phyloP scores from a whole-genome alignment of 2,329 filamentous ascomycete genomes.

The Fusarium sp. region DNA sequence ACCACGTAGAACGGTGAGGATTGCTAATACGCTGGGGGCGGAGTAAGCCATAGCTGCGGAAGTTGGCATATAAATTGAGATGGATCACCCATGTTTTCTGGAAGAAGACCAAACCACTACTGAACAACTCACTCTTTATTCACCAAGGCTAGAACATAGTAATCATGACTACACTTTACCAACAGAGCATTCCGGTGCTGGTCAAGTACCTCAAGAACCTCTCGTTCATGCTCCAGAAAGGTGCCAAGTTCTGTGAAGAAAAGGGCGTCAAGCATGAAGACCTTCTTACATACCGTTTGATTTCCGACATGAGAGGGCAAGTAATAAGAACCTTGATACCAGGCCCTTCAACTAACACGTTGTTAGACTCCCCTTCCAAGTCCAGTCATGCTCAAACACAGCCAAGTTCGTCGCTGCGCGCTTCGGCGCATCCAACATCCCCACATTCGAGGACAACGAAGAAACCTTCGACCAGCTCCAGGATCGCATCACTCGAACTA shows the following conservation, averaged over 20 bases:
- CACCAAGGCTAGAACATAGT: too few relatives aligned
- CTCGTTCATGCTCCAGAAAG: constrained; percentile 45
- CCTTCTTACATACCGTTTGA: constrained; percentile 35
- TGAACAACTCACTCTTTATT: neutral
- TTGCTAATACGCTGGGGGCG: too few relatives aligned
- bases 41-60: too few relatives aligned
- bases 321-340: fast-evolving
- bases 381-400: constrained; percentile 48
- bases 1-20: too few relatives aligned
- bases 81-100: neutral
- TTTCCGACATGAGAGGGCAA: constrained; percentile 45
- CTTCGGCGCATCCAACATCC: constrained; percentile 34
- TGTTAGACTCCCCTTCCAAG: constrained; percentile 41
- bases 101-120: neutral
- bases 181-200: constrained; percentile 48
- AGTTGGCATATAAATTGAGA: neutral
- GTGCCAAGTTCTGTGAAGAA: constrained; percentile 35
- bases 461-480: constrained; percentile 52
- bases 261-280: constrained; percentile 44
- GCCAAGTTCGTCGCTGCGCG: constrained; percentile 43
- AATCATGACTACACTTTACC: constrained; percentile 45
- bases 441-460: constrained; percentile 46
- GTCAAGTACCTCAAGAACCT: constrained; percentile 50
- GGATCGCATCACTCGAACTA: constrained; percentile 46
- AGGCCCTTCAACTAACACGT: neutral